These are phyloP conservation scores for Podospora bellae-mahoneyi DNA, from an alignment of 495 filamentous ascomycete species.

Conservation along the genomic window DNA sequence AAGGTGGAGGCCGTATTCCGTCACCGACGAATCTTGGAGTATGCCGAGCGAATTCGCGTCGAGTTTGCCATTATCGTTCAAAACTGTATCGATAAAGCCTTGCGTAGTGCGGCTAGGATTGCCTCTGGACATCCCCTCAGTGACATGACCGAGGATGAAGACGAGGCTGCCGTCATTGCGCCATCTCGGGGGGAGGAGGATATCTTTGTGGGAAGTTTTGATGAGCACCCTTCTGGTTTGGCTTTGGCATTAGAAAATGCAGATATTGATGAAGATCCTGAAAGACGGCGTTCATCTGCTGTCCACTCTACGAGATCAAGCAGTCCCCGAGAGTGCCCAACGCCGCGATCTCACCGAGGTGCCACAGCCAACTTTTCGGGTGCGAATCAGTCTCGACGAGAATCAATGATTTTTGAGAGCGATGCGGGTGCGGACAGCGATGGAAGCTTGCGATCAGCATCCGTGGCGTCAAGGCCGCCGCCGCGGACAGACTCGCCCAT, in stretches of 20 bases:
- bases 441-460: constrained; percentile 77
- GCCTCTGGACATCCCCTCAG: constrained; percentile 72
- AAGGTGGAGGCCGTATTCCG: constrained; percentile 93
- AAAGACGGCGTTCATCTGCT: constrained; percentile 39
- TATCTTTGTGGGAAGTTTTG: constrained; percentile 53
- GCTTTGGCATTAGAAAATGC: constrained; percentile 53
- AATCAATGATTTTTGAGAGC: constrained; percentile 71
- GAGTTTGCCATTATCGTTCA: constrained; percentile 89
- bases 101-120: constrained; percentile 85
- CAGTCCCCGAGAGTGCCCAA: constrained; percentile 88
- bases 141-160: constrained; percentile 61
- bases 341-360: constrained; percentile 81
- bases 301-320: constrained; percentile 68
- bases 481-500: constrained; percentile 83
- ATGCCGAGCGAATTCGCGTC: constrained; percentile 88
- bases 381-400: constrained; percentile 63
- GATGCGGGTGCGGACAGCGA: constrained; percentile 74
- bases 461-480: constrained; percentile 60
- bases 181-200: constrained; percentile 43
- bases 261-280: constrained; percentile 38
- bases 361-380: constrained; percentile 53
- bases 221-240: constrained; percentile 52
- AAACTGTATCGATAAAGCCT: constrained; percentile 88
- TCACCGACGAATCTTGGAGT: constrained; percentile 90
- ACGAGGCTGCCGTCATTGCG: constrained; percentile 36